Conservation (phyloP, 1,284 basidiomycete species). For the Abortiporus biennis region DNA sequence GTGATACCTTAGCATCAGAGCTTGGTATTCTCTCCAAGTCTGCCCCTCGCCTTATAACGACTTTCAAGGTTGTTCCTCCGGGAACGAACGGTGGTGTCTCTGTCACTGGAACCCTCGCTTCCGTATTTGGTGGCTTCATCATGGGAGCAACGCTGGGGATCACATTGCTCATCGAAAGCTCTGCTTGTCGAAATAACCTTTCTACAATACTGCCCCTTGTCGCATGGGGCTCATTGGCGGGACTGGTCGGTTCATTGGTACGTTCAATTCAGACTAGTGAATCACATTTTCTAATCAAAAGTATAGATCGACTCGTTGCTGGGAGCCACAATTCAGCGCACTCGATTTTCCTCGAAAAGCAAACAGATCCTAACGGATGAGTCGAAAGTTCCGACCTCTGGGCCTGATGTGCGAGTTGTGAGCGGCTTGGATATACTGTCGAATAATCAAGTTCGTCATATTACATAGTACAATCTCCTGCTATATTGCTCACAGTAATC, state of each 20-base stretch:
- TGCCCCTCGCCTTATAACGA: slow-evolving; percentile 73
- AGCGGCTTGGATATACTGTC: slow-evolving; percentile 70
- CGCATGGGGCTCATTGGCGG: slow-evolving; percentile 57
- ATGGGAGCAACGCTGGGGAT: slow-evolving; percentile 61
- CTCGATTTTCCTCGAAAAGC: slow-evolving; percentile 61
- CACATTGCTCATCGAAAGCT: slow-evolving; percentile 61
- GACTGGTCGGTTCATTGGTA: slow-evolving; percentile 74
- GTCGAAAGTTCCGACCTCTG: slow-evolving; percentile 21
- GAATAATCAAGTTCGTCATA: slow-evolving; percentile 67
- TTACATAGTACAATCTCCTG: not conserved
- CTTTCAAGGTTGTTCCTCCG: slow-evolving; percentile 66
- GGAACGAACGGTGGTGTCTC: slow-evolving; percentile 93
- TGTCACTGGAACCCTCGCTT: slow-evolving; percentile 67
- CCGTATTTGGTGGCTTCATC: slow-evolving; percentile 65
- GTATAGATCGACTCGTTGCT: slow-evolving; percentile 75
- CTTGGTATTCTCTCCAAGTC: slow-evolving; percentile 76
- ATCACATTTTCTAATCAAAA: slow-evolving; percentile 14
- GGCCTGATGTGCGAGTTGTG: slow-evolving; percentile 45
- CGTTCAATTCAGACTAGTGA: slow-evolving; percentile 18
- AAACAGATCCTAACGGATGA: slow-evolving; percentile 68
- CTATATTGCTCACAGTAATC: not conserved
- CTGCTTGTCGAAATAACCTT: slow-evolving; percentile 32
- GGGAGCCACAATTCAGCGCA: slow-evolving; percentile 84
- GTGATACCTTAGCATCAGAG: slow-evolving; percentile 78
- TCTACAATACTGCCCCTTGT: slow-evolving; percentile 39